phyloP scores from a whole-genome alignment of 192 early-diverging fungal genomes.

The Umbelopsis sp. region DNA sequence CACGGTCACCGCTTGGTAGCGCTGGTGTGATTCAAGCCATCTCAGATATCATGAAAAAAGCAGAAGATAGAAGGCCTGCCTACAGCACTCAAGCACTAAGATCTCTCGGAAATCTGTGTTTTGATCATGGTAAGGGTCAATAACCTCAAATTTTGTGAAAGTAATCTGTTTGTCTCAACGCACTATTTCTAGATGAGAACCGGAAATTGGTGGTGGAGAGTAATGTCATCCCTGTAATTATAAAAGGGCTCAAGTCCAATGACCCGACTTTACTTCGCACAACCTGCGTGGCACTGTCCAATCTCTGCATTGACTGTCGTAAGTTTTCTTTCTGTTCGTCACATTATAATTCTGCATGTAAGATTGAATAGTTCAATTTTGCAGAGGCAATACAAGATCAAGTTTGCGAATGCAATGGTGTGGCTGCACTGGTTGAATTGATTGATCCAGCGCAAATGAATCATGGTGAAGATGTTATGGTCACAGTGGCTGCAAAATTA shows the following conservation, averaged over 20 bases:
- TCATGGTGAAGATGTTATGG: constrained; percentile 22
- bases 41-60: constrained; percentile 37
- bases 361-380: background rate
- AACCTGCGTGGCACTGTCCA: constrained; percentile 51
- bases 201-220: constrained; percentile 42
- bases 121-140: constrained; percentile 51
- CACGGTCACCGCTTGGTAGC: constrained; percentile 49
- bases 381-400: constrained; percentile 49
- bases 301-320: constrained; percentile 56
- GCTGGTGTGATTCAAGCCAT: constrained; percentile 42
- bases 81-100: constrained; percentile 49
- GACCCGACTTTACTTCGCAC: constrained; percentile 44
- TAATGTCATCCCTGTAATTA: constrained; percentile 36
- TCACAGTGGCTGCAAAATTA: constrained; percentile 27
- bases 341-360: background rate
- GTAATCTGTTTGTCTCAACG: background rate
- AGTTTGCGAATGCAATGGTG: constrained; percentile 28
- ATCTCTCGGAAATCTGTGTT: constrained; percentile 55
- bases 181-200: constrained; percentile 46
- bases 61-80: constrained; percentile 22
- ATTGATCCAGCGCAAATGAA: constrained; percentile 29
- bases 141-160: background rate
- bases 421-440: constrained; percentile 17
- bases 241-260: constrained; percentile 31
- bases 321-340: background rate